phyloP scores from a whole-genome alignment of 495 filamentous ascomycete genomes.

The Aspergillus ellipticus region DNA sequence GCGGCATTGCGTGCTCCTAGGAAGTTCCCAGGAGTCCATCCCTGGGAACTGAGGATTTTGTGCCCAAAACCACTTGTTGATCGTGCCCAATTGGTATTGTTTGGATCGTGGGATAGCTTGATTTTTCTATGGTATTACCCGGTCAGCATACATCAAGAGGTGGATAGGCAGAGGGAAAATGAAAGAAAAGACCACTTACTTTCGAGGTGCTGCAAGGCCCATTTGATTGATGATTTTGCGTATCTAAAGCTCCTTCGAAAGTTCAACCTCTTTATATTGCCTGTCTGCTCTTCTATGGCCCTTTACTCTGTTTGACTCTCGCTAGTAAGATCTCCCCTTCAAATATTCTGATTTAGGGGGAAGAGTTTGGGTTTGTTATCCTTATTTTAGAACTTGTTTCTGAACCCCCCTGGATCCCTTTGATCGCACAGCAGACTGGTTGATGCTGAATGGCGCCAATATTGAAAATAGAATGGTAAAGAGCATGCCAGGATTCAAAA shows the following conservation, averaged over 20 bases:
- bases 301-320: no score
- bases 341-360: no score
- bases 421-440: background rate
- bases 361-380: no score
- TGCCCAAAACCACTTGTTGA: constrained; percentile 82
- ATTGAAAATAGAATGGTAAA: background rate
- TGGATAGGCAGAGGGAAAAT: background rate
- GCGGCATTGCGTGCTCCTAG: constrained; percentile 71
- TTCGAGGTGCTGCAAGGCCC: constrained; percentile 71
- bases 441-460: background rate
- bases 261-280: no score
- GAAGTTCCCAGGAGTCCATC: constrained; percentile 80
- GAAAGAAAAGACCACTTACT: constrained; percentile 43
- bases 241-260: background rate
- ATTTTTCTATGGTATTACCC: constrained; percentile 55
- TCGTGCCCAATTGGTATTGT: constrained; percentile 87
- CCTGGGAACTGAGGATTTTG: constrained; percentile 77
- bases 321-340: no score
- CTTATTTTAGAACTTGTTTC: no score
- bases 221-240: constrained; percentile 38
- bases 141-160: background rate
- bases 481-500: background rate
- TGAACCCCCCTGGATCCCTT: no score
- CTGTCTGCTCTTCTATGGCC: no score
- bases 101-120: constrained; percentile 84